Evolutionary conservation across 108 stramenopile genomes (phyloP), one percentile per base, ranked within the genome.

Genomic region (Skeletonema tropicum): DNA sequence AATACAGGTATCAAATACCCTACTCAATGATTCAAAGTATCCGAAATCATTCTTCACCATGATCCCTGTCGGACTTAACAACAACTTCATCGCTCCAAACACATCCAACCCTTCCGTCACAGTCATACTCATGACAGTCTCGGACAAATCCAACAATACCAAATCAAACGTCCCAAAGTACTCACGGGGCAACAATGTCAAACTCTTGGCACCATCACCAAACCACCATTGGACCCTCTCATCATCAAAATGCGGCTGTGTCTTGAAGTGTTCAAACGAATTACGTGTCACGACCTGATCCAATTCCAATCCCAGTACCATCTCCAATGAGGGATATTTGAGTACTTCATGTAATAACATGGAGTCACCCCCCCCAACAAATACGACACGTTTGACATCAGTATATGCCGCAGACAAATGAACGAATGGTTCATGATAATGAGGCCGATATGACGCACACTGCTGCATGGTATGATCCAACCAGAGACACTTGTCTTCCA

Each of bases 221-320:
- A 87, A 95, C 94, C 94, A 95, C 94, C 94, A 95, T 81, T 93
- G 86, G 5, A 95, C 94, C 15, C 88, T 83, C 61, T 92, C 86
- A 21, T 77, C 76, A 60, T 95, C 92, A 74, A 90, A 94, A 58
- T 94, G 93, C 6, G 93, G 87, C 66, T 89, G 90, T 6, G 90
- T 86, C n/a, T 78, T 69, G 39, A 92, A 89, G 66, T 91, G 87
- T 65, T 89, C 90, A 79, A 90, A 89, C 11, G 77, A 75, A 41
- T 86, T 82, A 6, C 93, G 70, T 0, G 84, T 83, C 1, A 94
- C 89, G 42, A 72, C 84, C 66, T 94, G 93, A 78, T 94, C 93
- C 26, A 95, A 63, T 69, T 95, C 94, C 58, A 95, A 71, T 17
- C 94, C 94, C 30, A 95, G 79, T n/a, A 92, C 90, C 38, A 87